Evolutionary conservation across 2,329 filamentous ascomycete genomes (phyloP), one percentile per base, ranked within the genome.

Genomic region (Salinomyces thailandicus): DNA sequence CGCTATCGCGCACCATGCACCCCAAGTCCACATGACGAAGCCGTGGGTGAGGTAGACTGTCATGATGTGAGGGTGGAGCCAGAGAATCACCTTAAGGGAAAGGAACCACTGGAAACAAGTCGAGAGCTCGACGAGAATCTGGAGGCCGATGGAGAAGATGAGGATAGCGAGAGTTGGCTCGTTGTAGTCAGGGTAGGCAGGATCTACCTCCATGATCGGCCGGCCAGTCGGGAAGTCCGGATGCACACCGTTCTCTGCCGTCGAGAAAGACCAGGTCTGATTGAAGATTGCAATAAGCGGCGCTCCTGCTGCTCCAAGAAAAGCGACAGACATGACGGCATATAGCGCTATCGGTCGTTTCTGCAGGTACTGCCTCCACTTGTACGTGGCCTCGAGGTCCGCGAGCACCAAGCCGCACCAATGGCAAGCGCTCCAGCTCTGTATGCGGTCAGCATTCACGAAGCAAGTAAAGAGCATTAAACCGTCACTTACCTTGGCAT

Each of bases 31-130:
- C 64, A 72, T 52, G 48, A 70, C 39, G 48, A 68, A 31, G 22
- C 65, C 65, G 44, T 68, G 65, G 33, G 66, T 54, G 4, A 68
- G 45, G 45, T 68, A 68, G 39, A 68, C 65, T 31, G 62, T 67
- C 47, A 67, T 67, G 45, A 66, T 62, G 47, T 68, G 64, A 5
- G 64, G 65, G 48, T 62, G 60, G 1, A 64, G 62, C 8, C 57
- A 50, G 42, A 56, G 64, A 17, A 67, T 52, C 12, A 57, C 31
- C 11, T 53, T 58, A 3, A 54, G 46, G 1, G 60, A 62, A 1
- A 68, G 51, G n/a, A 64, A 38, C 45, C 55, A 60, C 45, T 68
- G 65, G 1, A 65, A 43, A 17, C 45, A 39, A 2, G 56, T 54
- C 9, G 44, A 53, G 8, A 59, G 48, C 27, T 59, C 57, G 17